Base-by-base conservation (phyloP, 257 asterid species). In the Asclepias syriaca region DNA sequence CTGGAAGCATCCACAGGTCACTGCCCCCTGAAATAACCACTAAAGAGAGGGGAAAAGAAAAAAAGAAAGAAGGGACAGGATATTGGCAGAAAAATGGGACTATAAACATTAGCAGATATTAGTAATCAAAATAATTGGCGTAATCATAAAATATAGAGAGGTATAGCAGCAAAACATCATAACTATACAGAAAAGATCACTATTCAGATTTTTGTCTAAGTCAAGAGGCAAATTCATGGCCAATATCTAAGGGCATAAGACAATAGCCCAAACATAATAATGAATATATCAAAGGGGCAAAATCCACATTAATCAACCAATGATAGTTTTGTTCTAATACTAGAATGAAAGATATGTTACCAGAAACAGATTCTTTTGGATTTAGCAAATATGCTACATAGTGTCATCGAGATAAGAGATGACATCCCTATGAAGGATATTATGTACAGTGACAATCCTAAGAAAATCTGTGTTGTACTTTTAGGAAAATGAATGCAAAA, bases 401-500 rank as follows among this genome's bases (percentile, higher is more conserved):
- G 68, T 29, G 16, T 46, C 34, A 68, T 51, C 55, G n/a, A 43
- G 32, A 13, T 50, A 43, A 10, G 58, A 7, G 65, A 37, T 15
- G 49, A 69, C 56, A 61, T 51, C 61, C 45, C 65, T 15, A 69
- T 21, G 27, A 60, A 21, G 27, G 51, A 57, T 8, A 49, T 60
- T 72, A 49, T 77, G 77, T 67, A 77, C 77, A 67, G 27, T 7
- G 65, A 24, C 56, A 39, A 69, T 74, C 18, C 61, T 55, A 57
- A 63, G 57, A 50, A 40, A 72, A n/a, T 43, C 29, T 48, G 15
- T 54, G 12, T 49, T 58, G 10, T 76, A 40, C 45, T 15, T 22
- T 12, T 39, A 45, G 69, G 58, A n/a, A 43, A 59, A 34, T 64
- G 34, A 51, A 64, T 46, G 56, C 14, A 54, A 70, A 45, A 60